Percentiles rank a stretch among this genome's conserved stretches.
Conservation (phyloP, 2,329 filamentous ascomycete genomes). For the Trichophyton verrucosum region DNA sequence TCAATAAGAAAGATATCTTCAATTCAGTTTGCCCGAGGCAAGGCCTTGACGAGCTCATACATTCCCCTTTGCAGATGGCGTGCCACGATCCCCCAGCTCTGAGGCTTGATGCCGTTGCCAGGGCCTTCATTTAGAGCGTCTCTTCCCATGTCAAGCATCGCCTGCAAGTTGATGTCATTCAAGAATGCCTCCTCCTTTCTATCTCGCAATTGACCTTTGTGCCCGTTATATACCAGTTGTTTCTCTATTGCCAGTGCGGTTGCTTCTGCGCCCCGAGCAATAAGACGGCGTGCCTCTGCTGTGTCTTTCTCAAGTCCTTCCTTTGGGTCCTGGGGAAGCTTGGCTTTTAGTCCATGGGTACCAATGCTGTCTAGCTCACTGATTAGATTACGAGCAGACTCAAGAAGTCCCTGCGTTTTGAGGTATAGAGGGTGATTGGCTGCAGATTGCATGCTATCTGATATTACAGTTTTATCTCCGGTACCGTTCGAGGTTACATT, state of each 20-base stretch:
- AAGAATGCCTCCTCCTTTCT: constrained; percentile 3
- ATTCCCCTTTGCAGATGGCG: constrained; percentile 12
- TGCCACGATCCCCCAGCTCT: constrained; percentile 14
- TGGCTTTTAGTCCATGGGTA: constrained; percentile 4
- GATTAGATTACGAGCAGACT: constrained; percentile 8
- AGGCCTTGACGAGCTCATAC: constrained; percentile 10
- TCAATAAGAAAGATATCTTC: not conserved
- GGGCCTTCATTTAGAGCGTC: not conserved
- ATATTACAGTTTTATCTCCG: too few species aligned
- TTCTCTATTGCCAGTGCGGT: constrained; percentile 11
- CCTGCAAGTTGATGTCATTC: constrained; percentile 13
- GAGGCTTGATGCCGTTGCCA: not conserved
- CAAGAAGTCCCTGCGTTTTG: constrained; percentile 7
- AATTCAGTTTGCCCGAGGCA: not conserved
- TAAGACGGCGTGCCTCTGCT: constrained; percentile 13
- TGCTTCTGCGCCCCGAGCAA: constrained; percentile 11
- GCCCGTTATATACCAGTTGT: constrained; percentile 7
- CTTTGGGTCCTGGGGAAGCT: constrained; percentile 7
- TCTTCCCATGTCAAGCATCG: constrained; percentile 15
- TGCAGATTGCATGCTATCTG: not conserved
- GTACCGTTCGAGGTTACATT: not conserved
- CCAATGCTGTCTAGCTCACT: constrained; percentile 9
- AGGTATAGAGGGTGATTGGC: constrained; percentile 9
- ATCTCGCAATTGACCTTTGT: not conserved
- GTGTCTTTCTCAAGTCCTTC: constrained; percentile 12